These are phyloP conservation scores for Diplocarpon rosae DNA, from an alignment of 2,329 filamentous ascomycete genomes.

Conservation along the genomic window DNA sequence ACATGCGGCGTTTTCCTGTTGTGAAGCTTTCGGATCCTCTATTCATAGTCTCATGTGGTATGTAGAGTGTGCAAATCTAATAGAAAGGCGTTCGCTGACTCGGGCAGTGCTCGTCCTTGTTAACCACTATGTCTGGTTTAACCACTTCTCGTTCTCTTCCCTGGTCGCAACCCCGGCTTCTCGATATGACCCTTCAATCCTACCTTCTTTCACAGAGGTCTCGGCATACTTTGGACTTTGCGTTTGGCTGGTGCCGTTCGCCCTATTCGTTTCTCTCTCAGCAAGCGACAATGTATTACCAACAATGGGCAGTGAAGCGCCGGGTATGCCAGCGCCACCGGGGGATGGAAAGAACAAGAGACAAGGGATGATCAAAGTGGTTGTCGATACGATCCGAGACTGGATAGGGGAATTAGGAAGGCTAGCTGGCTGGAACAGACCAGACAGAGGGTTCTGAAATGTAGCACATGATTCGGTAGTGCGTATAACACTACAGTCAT, in stretches of 20 bases:
- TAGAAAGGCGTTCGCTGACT: constrained; percentile 13
- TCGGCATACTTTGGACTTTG: constrained; percentile 93
- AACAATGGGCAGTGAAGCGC: constrained; percentile 70
- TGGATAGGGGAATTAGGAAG: constrained; percentile 33
- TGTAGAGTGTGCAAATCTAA: constrained; percentile 20
- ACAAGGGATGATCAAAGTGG: constrained; percentile 55
- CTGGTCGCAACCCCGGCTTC: constrained; percentile 42
- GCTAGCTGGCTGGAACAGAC: constrained; percentile 23
- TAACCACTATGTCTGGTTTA: constrained; percentile 96
- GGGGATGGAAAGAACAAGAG: constrained; percentile 38
- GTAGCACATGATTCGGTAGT: no score
- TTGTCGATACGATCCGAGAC: constrained; percentile 47
- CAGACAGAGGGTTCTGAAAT: constrained; percentile 20
- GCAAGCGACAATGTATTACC: constrained; percentile 93
- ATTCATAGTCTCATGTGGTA: constrained; percentile 75
- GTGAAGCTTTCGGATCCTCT: constrained; percentile 82
- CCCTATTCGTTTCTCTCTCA: constrained; percentile 86
- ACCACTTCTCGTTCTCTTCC: constrained; percentile 66
- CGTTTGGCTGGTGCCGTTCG: constrained; percentile 93
- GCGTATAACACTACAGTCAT: no score
- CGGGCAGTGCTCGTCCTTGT: constrained; percentile 61
- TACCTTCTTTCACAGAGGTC: constrained; percentile 86
- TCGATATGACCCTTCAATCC: constrained; percentile 50
- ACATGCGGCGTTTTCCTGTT: constrained; percentile 62
- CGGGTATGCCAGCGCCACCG: constrained; percentile 27